A percentile compares a stretch with the other conserved stretches of the same genome.
Evolutionary conservation across 2,329 filamentous ascomycete species (phyloP).

Genomic region (Lachnellula willkommii): DNA sequence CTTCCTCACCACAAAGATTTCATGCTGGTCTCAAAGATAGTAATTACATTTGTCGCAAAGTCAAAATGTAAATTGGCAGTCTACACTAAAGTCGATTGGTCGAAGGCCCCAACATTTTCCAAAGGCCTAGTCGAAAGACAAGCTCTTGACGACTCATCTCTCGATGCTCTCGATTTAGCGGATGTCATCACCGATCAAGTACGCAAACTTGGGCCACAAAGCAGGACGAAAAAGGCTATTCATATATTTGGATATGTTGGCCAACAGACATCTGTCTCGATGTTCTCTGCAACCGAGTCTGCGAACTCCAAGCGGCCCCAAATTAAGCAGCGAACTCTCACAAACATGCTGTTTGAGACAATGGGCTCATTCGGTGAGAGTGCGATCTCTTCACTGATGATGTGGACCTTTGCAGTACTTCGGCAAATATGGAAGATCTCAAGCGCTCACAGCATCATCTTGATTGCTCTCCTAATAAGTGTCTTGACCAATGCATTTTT

Average conservation of each 20-base stretch:
- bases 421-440: slow-evolving; percentile 62
- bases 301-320: slow-evolving; percentile 46
- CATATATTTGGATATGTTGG: slow-evolving; percentile 75
- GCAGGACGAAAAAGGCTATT: slow-evolving; percentile 70
- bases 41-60: slow-evolving; percentile 90
- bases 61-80: slow-evolving; percentile 87
- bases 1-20: slow-evolving; percentile 76
- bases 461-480: slow-evolving; percentile 64
- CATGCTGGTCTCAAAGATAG: slow-evolving; percentile 79
- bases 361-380: slow-evolving; percentile 69
- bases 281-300: slow-evolving; percentile 48
- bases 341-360: slow-evolving; percentile 67
- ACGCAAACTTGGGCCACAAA: slow-evolving; percentile 65
- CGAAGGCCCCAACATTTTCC: slow-evolving; percentile 55
- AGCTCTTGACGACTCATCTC: slow-evolving; percentile 69
- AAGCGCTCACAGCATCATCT: slow-evolving; percentile 68
- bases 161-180: slow-evolving; percentile 68
- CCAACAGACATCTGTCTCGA: slow-evolving; percentile 57
- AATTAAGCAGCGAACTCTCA: slow-evolving; percentile 55
- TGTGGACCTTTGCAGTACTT: slow-evolving; percentile 65
- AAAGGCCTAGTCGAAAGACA: slow-evolving; percentile 60
- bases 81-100: slow-evolving; percentile 85
- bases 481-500: slow-evolving; percentile 68
- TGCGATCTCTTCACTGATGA: slow-evolving; percentile 68
- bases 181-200: slow-evolving; percentile 76